Base-by-base conservation (phyloP, 2,329 filamentous ascomycete species). In the Aaosphaeria pasadenensis region DNA sequence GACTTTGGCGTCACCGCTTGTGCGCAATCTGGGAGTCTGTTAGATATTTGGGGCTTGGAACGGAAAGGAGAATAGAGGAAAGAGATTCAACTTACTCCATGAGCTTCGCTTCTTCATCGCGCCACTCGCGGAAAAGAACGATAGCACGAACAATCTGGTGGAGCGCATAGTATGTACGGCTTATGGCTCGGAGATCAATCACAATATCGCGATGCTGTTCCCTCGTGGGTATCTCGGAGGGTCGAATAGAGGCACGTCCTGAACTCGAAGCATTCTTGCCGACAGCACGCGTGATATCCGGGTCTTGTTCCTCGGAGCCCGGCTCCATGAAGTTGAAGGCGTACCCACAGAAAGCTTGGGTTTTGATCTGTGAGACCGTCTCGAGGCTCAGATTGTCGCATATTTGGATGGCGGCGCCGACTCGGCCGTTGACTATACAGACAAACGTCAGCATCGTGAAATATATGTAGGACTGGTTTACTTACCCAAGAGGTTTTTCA, bases 401-500 rank as follows among this genome's bases (percentile, higher is more conserved):
- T 38, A 87, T 71, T 53, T 74, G 73, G 43, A 78, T 72, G 45
- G 83, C 82, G 43, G 82, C 82, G 31, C 74, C 71, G 41, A 86
- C 71, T 50, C 74, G 71, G 46, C 78, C 78, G 58, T 69, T 66
- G 41, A 69, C 71, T 74, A 44, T 48, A 33, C 39, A 33, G 5
- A 39, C 38, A 33, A 4, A 39, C 38, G 43, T 63, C 55, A 53
- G 47, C 55, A 60, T 36, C 13, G 39, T 36, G 11, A 28, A 44
- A 42, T 42, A 33, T 39, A 11, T 32, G 31, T 11, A 32, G 7
- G n/a, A 9, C 9, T n/a, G 33, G 33, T n/a, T 30, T 5, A 31
- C 80, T 89, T 77, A 82, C 95, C 90, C 80, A 42, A 95, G 78
- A 62, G 96, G 91, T 51, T 86, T 85, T 62, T 88, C 88, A 72